phyloP scores from a whole-genome alignment of 805 yeast species.

The Saturnispora bothae region DNA sequence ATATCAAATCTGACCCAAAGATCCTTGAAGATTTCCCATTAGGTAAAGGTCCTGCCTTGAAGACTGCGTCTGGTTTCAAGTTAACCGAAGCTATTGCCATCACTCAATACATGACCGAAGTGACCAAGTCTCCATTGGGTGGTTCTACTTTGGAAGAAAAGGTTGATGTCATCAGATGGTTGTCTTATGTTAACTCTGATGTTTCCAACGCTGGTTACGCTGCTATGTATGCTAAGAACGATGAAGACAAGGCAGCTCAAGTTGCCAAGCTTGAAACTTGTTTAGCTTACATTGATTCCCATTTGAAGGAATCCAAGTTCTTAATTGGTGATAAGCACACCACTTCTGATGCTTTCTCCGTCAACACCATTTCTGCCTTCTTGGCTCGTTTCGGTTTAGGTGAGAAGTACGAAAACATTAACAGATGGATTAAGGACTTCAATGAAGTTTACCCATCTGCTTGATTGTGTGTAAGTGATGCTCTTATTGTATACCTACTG shows the following conservation, averaged over 20 bases:
- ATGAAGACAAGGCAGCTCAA: constrained; percentile 4
- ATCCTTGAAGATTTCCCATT: constrained; percentile 49
- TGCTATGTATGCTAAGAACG: constrained; percentile 5
- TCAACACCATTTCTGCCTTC: not conserved
- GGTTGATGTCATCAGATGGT: constrained; percentile 62
- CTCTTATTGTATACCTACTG: too few relatives aligned
- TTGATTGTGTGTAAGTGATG: too few relatives aligned
- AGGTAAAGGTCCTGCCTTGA: constrained; percentile 50
- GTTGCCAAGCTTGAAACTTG: not conserved
- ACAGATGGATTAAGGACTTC: constrained; percentile 1
- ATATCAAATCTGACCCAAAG: constrained; percentile 30
- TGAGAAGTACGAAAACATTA: constrained; percentile 1
- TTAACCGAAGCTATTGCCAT: constrained; percentile 59
- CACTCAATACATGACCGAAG: constrained; percentile 32
- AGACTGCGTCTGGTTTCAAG: constrained; percentile 55
- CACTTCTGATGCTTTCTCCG: constrained; percentile 7
- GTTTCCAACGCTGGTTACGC: constrained; percentile 1
- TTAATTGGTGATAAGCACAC: constrained; percentile 6
- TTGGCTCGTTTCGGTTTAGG: not conserved
- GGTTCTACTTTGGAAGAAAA: constrained; percentile 55
- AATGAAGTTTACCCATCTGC: not conserved
- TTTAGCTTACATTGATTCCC: constrained; percentile 2
- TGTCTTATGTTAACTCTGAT: constrained; percentile 64
- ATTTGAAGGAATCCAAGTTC: constrained; percentile 6
- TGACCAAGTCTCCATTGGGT: constrained; percentile 30